Percentiles rank a stretch among this genome's conserved stretches.
Conservation (phyloP, 208 protist species). For the Trypanosoma platydactyli region DNA sequence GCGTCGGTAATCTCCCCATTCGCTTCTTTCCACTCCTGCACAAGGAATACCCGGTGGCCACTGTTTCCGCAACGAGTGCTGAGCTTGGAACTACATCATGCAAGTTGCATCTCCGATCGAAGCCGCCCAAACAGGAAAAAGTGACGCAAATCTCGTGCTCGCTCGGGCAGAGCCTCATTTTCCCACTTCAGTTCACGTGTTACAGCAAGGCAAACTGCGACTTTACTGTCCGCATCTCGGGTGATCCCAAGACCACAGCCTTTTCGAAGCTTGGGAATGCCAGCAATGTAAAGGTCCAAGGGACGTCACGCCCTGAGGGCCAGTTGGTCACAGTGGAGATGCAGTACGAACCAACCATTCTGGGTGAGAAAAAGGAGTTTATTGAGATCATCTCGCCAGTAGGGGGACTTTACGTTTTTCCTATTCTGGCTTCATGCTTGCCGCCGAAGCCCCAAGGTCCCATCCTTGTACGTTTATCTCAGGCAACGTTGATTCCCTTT, state of each 20-base stretch:
- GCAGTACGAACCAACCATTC: constrained; percentile 87
- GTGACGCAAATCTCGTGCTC: constrained; percentile 77
- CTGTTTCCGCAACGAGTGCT: constrained; percentile 59
- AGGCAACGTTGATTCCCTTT: constrained; percentile 81
- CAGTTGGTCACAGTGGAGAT: constrained; percentile 92
- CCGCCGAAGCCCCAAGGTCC: constrained; percentile 94
- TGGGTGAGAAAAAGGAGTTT: constrained; percentile 78
- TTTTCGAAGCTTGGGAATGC: constrained; percentile 52
- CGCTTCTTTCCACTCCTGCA: constrained; percentile 91
- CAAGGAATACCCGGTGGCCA: constrained; percentile 54
- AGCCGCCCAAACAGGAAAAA: constrained; percentile 59
- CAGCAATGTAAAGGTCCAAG: constrained; percentile 41
- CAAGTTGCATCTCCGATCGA: constrained; percentile 55
- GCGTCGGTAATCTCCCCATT: constrained; percentile 53
- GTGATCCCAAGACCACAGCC: constrained; percentile 28
- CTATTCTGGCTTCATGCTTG: constrained; percentile 85
- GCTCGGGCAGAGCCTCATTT: constrained; percentile 79
- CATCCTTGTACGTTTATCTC: constrained; percentile 60
- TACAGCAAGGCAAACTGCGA: constrained; percentile 72
- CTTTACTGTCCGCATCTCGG: constrained; percentile 75
- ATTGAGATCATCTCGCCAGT: constrained; percentile 82
- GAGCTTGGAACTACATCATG: constrained; percentile 90
- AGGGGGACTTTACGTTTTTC: constrained; percentile 92
- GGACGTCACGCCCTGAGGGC: constrained; percentile 50
- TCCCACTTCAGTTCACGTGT: constrained; percentile 76